Base-by-base conservation (phyloP, 495 filamentous ascomycete genomes). In the Sordaria brevicollis region DNA sequence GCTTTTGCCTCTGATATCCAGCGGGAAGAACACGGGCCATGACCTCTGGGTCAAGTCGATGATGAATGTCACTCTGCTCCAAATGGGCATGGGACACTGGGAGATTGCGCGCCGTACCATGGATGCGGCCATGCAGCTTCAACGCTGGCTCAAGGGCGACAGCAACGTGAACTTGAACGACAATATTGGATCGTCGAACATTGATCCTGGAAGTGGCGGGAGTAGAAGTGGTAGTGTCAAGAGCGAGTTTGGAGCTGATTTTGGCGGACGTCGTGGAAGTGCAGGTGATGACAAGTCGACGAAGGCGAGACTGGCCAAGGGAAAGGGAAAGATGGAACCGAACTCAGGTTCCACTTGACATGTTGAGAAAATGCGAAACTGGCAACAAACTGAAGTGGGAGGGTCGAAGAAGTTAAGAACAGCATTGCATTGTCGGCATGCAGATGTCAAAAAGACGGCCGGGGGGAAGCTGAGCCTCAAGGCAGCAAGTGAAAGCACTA, bases 81-180 rank as follows among this genome's bases (percentile, higher is more conserved):
- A 80, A 72, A 77, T 79, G 15, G 75, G 72, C 9, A 70, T 81
- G 71, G 80, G 81, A 13, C 77, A 79, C 65, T 81, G 80, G 80
- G 79, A 78, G 54, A 70, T 81, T 34, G 73, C 72, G 2, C 31
- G 37, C 3, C 67, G 68, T 4, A 72, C 73, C 4, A 79, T 80
- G 72, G 74, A 75, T 21, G 70, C 67, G 1, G 74, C 54, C n/a
- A 13, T 77, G 69, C 67, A 68, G 17, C 54, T 81, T 67, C 72
- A 76, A 67, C 65, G 69, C 21, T 81, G 80, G 80, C 68, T 81
- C 19, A 71, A 68, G n/a, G 66, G 25, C 10, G 71, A 66, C 49
- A n/a, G n/a, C n/a, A 17, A 8, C 1, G 25, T 31, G 21, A 33
- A 62, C 25, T 3, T 62, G 49, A 62, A 62, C 13, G 49, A 62